These are phyloP conservation scores for Blastobotrys indianensis DNA, from an alignment of 1,139 yeast species.

Conservation along the genomic window DNA sequence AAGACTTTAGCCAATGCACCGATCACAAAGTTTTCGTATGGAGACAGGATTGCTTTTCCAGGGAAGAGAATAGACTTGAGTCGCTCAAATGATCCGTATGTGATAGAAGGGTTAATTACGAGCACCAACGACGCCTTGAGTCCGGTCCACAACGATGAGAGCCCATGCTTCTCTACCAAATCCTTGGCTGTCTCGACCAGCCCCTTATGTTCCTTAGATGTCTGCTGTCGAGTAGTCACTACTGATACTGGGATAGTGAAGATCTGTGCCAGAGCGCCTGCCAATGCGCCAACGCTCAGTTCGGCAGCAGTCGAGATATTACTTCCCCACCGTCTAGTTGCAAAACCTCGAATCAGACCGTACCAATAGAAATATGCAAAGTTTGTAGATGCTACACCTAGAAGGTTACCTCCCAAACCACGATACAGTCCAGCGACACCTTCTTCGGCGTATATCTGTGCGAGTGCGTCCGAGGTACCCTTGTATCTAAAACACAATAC, in stretches of 20 bases:
- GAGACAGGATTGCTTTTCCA: conserved; percentile 45
- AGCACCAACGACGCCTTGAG: conserved; percentile 73
- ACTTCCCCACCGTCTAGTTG: conserved; percentile 37
- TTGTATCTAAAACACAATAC: too few relatives aligned
- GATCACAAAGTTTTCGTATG: conserved; percentile 62
- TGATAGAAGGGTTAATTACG: conserved; percentile 80
- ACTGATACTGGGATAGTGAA: conserved; percentile 82
- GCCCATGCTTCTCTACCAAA: conserved; percentile 60
- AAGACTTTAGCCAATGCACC: conserved; percentile 77
- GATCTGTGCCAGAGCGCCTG: conserved; percentile 79
- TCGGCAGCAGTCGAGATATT: conserved; percentile 58
- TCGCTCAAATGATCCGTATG: conserved; percentile 78
- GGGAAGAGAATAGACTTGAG: conserved; percentile 52
- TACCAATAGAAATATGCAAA: conserved; percentile 87
- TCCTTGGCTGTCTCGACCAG: conserved; percentile 48
- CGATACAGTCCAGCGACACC: conserved; percentile 73
- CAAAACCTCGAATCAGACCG: conserved; percentile 60
- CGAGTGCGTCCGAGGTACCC: conserved; percentile 58
- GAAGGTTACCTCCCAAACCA: conserved; percentile 63
- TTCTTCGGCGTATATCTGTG: conserved; percentile 48
- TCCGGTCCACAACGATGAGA: conserved; percentile 78
- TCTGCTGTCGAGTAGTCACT: conserved; percentile 79
- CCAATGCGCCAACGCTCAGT: conserved; percentile 71
- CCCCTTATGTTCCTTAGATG: conserved; percentile 30
- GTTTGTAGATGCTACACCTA: conserved; percentile 74